phyloP scores from a whole-genome alignment of 2,329 filamentous ascomycete species.

The Penicillium sp. region DNA sequence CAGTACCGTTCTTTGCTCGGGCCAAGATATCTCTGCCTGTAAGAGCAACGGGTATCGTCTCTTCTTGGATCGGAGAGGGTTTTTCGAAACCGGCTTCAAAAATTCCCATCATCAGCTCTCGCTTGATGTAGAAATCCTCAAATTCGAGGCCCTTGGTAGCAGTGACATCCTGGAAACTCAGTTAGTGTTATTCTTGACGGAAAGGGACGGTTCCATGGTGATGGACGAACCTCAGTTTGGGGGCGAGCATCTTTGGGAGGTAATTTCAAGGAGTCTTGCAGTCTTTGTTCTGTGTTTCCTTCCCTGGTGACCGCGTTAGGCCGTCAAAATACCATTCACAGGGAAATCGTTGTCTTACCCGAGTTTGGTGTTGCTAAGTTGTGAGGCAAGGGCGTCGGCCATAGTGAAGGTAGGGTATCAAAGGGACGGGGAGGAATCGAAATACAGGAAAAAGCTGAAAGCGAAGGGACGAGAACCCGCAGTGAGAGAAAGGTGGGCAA shows the following conservation, averaged over 20 bases:
- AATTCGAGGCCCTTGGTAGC: constrained; percentile 97
- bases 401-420: constrained; percentile 35
- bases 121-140: constrained; percentile 93
- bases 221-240: constrained; percentile 52
- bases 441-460: neutral
- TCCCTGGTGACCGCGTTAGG: constrained; percentile 36
- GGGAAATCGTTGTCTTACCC: constrained; percentile 35
- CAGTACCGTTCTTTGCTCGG: constrained; percentile 96
- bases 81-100: constrained; percentile 99
- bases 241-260: constrained; percentile 54
- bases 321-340: constrained; percentile 5
- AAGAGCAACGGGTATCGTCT: constrained; percentile 94
- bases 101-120: constrained; percentile 97
- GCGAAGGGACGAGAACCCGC: neutral
- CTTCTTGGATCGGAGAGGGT: constrained; percentile 98
- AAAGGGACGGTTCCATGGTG: neutral
- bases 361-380: constrained; percentile 50
- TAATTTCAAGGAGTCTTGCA: constrained; percentile 52
- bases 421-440: neutral
- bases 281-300: constrained; percentile 44
- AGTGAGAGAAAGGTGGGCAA: neutral
- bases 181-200: constrained; percentile 23
- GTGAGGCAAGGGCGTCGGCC: constrained; percentile 50
- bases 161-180: constrained; percentile 78
- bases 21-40: constrained; percentile 95